Percentiles rank a stretch among this genome's conserved stretches.
Evolutionary conservation across 495 filamentous ascomycete species (phyloP).

Genomic region (Tricharina praecox): DNA sequence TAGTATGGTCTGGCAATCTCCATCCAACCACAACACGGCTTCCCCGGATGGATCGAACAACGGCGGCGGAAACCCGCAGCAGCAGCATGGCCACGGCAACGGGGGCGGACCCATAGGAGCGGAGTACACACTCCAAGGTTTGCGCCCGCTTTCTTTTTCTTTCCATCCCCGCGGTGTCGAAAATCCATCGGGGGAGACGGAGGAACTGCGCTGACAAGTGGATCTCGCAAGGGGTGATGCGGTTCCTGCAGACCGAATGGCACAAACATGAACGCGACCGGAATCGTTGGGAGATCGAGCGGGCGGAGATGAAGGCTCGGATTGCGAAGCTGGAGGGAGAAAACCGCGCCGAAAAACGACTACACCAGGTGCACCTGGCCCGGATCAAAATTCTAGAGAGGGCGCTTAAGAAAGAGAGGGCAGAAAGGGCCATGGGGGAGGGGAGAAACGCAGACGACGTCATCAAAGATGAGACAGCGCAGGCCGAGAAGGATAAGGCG

Average conservation of each 20-base stretch:
- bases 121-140: constrained; percentile 97
- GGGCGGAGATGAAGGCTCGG: constrained; percentile 95
- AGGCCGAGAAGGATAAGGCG: background rate
- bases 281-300: constrained; percentile 97
- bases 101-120: constrained; percentile 39
- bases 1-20: constrained; percentile 27
- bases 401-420: constrained; percentile 58
- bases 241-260: constrained; percentile 98
- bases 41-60: constrained; percentile 17
- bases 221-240: constrained; percentile 68
- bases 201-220: constrained; percentile 6
- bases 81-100: constrained; percentile 1
- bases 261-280: constrained; percentile 94
- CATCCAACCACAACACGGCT: constrained; percentile 17
- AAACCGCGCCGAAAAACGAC: constrained; percentile 60
- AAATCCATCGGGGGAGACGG: background rate
- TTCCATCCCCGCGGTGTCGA: background rate
- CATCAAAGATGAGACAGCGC: background rate
- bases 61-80: constrained; percentile 10
- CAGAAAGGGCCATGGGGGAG: constrained; percentile 22
- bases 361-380: constrained; percentile 73
- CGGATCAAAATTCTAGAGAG: constrained; percentile 82
- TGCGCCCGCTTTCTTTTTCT: constrained; percentile 12
- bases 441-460: constrained; percentile 26
- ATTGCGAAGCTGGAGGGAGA: constrained; percentile 93